Evolutionary conservation across 139 green algal species (phyloP), one percentile per base, ranked within the genome.

Genomic region (Diplosphaera chodatii): DNA sequence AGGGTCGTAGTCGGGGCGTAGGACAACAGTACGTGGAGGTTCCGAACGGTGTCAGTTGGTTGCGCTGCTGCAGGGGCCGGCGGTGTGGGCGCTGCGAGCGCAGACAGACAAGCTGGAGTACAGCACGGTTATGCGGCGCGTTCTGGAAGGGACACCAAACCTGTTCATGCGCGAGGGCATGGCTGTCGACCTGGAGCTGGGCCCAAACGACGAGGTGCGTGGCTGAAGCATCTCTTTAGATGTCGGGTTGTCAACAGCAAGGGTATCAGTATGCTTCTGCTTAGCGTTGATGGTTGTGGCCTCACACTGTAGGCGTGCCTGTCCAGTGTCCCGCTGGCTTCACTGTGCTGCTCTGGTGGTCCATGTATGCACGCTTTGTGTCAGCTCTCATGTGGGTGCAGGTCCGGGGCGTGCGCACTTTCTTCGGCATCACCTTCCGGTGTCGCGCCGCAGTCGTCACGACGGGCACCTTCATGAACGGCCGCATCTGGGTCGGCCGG

Each of bases 61-160:
- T 40, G n/a, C 1, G 22, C 13, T 0, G 6, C 1, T 69, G 66
- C 84, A 94, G 80, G 95, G 95, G 1, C 95, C 95, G 18, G 94
- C 95, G 0, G 95, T 99, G 79, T 98, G 95, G 94, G 91, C 95
- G 40, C 85, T 98, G 67, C 82, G 94, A 0, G 94, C 94, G 0
- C 95, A 99, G 80, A 99, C 95, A 31, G 95, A 99, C 89, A 99
- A 99, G 86, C 69, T 88, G 4, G 91, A 97, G 77, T 99, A 99
- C 76, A 71, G 83, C 0, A 64, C 64, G 22, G 67, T 72, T 21
- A 95, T 96, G 84, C 79, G 89, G 27, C 33, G 76, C 27, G 81
- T 95, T 55, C 82, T 97, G 31, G 89, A 97, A 73, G 32, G 69
- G 23, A 88, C 89, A 16, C 86, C 86, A 28, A 95, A 94, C 69